Base-by-base conservation (phyloP, 345 rosid species). In the Viola odorata region DNA sequence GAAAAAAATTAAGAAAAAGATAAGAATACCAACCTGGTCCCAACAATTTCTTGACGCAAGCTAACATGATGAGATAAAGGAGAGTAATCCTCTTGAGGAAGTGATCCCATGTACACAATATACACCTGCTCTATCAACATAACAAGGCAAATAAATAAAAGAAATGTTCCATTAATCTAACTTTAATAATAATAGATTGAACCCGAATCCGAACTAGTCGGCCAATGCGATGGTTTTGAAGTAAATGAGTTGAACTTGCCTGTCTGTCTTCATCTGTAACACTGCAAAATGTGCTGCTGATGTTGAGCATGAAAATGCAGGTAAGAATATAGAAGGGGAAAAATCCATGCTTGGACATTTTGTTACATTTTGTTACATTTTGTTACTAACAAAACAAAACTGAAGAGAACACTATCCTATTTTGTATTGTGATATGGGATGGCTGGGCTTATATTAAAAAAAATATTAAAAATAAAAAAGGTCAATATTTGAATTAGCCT, bases 51-150 rank as follows among this genome's bases (percentile, higher is more conserved):
- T 6, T 55, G 58, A 37, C 37, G 23, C 17, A 55, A 12, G 6
- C 41, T 55, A 9, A 36, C 41, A 15, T 55, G 58, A 17, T 55
- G 58, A 55, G 58, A 55, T 36, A 42, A 55, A 5, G 41, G 58
- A 6, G 15, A 36, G 15, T 55, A 55, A 9, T 55, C 58, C 7
- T 42, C 16, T 13, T 5, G 15, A 36, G 58, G 58, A 38, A 55
- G 58, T 55, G 58, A 55, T 14, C 58, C 58, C 58, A 55, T 55
- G 13, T 55, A 55, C 41, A 55, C 58, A 36, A 55, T 12, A 16
- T 55, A 12, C 5, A 10, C 58, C 58, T 37, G 58, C 58, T 10
- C 37, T 8, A 13, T 11, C 16, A 55, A 1, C 42, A 38, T 4
- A 10, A 3, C 8, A 3, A 8, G 50, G 50, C 12, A 36, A 12